phyloP scores from a whole-genome alignment of 768 basidiomycete species.

The Mycena capillaripes region DNA sequence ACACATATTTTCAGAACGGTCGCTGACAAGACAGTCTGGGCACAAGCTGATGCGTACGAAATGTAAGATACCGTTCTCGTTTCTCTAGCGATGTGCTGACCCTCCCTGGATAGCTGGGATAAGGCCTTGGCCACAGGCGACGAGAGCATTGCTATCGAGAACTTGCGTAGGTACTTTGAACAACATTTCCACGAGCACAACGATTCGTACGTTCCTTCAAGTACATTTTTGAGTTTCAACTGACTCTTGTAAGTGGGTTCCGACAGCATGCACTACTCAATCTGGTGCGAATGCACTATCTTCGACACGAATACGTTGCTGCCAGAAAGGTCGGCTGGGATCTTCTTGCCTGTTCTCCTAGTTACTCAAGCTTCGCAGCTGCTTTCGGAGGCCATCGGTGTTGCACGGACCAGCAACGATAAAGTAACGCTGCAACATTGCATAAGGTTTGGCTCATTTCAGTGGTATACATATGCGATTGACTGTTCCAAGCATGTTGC shows the following conservation, averaged over 20 bases:
- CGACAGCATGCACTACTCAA: constrained; percentile 87
- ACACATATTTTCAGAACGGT: constrained; percentile 72
- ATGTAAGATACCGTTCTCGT: constrained; percentile 56
- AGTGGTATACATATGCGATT: constrained; percentile 9
- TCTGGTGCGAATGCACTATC: constrained; percentile 83
- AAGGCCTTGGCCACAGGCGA: constrained; percentile 76
- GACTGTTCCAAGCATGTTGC: constrained; percentile 67
- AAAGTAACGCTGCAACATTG: constrained; percentile 83
- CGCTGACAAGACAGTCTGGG: constrained; percentile 76
- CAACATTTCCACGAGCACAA: constrained; percentile 86
- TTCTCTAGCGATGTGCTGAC: constrained; percentile 4
- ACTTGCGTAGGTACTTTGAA: constrained; percentile 84
- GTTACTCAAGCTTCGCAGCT: constrained; percentile 58
- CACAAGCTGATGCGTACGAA: constrained; percentile 71
- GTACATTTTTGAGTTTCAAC: neutral
- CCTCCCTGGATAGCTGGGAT: constrained; percentile 69
- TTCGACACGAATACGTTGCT: constrained; percentile 75
- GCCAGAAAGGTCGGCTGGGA: constrained; percentile 61
- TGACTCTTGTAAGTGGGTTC: constrained; percentile 64
- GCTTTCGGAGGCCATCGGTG: constrained; percentile 81
- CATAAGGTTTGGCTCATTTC: constrained; percentile 65
- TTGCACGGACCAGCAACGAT: constrained; percentile 82
- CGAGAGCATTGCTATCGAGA: constrained; percentile 77
- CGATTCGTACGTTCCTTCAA: constrained; percentile 74
- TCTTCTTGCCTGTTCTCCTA: neutral